A percentile compares a stretch with the other conserved stretches of the same genome.
Conservation (phyloP, 108 stramenopile genomes). For the Cyclostephanos invisitatus region DNA sequence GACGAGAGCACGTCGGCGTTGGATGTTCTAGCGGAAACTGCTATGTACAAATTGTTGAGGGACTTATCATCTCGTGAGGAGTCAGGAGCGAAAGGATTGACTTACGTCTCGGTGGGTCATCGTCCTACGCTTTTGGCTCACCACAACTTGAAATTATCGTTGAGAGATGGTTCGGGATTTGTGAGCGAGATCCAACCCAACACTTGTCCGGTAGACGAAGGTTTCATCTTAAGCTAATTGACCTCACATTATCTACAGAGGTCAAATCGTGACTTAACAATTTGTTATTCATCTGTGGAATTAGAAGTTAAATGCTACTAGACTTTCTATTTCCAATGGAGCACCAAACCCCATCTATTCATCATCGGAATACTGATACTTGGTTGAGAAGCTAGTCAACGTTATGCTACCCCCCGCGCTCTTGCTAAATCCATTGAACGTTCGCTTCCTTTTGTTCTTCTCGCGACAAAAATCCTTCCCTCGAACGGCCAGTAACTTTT, state of each 20-base stretch:
- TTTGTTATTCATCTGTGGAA: no score
- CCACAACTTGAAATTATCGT: constrained; percentile 65
- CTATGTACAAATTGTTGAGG: constrained; percentile 67
- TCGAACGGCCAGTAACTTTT: constrained; percentile 90
- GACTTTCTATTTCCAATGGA: not conserved
- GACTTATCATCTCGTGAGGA: constrained; percentile 10
- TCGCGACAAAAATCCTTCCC: constrained; percentile 99
- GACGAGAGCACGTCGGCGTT: constrained; percentile 82
- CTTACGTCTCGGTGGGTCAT: constrained; percentile 83
- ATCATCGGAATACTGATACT: constrained; percentile 66
- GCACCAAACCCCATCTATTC: constrained; percentile 20
- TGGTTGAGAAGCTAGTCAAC: constrained; percentile 74
- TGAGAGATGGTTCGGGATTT: constrained; percentile 32
- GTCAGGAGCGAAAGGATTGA: constrained; percentile 22
- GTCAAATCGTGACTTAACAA: no score
- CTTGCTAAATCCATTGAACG: constrained; percentile 86
- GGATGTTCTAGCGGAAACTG: constrained; percentile 66
- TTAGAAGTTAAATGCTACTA: no score
- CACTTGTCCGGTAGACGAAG: constrained; percentile 32
- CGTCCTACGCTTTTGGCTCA: constrained; percentile 69
- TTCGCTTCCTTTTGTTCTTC: constrained; percentile 99
- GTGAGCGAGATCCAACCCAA: constrained; percentile 35
- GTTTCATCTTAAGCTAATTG: constrained; percentile 38
- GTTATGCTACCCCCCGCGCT: constrained; percentile 75
- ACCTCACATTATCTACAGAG: no score